Evolutionary conservation across 805 yeast genomes (phyloP), one percentile per base, ranked within the genome.

Genomic region (Saccharomycopsis sp.): DNA sequence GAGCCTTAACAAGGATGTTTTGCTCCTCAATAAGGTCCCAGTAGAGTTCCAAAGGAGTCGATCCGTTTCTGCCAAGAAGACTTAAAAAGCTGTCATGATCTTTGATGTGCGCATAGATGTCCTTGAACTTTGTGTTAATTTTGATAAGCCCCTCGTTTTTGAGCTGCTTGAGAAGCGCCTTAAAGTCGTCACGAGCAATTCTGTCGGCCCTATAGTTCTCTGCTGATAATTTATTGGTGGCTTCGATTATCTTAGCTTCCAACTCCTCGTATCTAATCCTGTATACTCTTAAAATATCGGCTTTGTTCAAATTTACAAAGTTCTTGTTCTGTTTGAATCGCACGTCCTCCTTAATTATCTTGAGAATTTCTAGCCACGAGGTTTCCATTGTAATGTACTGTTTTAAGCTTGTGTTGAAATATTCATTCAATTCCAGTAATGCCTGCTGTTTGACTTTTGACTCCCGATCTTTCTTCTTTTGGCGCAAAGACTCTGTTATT

Each of bases 1-100:
- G 81, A 21, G 83, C 81, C 59, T 77, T 79, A 51, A 87, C 66
- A 1, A 75, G 65, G 56, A 83, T 79, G 37, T 78, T 76, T 64
- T 81, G 83, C 57, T 81, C 84, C 63, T 86, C 91, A 2, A 86
- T 76, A 0, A 79, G 65, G 67, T 91, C 96, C 80, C 89, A 79
- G 67, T 86, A 90, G 47, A 88, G 70, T 62, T 90, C 96, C 48
- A 84, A 66, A 0, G 96, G 86, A 1, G 83, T 78, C 0, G 97
- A 89, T 0, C 97, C 96, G 51, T 79, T 75, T 56, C 91, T 77
- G 0, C 95, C 96, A 57, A 90, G 75, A 41, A 90, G 62, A 21
- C 77, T 81, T 15, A 79, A 64, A 65, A 86, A 90, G 15, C 81
- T 71, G 51, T 73, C 74, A 60, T 85, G 86, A 34, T 79, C 78